Conservation (phyloP, 179 eudicot genomes). For the Silene vulgaris region DNA sequence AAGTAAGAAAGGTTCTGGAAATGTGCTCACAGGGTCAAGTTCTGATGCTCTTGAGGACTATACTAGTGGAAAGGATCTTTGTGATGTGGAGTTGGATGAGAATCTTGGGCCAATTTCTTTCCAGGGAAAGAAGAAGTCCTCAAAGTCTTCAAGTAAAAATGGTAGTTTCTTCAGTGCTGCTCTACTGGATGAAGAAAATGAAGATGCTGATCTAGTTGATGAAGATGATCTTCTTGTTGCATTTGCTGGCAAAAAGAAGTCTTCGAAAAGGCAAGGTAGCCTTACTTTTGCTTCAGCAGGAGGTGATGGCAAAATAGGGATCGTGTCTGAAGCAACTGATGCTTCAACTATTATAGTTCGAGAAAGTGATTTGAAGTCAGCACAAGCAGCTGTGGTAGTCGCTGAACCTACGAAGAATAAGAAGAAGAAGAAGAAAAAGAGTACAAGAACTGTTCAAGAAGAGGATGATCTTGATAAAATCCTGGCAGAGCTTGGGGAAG, state of each 20-base stretch:
- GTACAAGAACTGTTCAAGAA: constrained; percentile 71
- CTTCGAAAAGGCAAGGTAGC: constrained; percentile 32
- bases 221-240: neutral
- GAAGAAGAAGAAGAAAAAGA: constrained; percentile 83
- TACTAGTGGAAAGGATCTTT: neutral
- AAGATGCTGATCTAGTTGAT: constrained; percentile 32
- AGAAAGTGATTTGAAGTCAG: constrained; percentile 27
- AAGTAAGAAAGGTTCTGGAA: constrained; percentile 28
- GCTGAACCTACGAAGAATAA: constrained; percentile 65
- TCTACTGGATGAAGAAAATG: constrained; percentile 46
- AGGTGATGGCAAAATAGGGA: constrained; percentile 12
- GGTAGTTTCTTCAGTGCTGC: constrained; percentile 38
- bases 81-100: neutral
- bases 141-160: constrained; percentile 32
- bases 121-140: constrained; percentile 50
- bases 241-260: too few relatives aligned
- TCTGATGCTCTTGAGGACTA: constrained; percentile 38
- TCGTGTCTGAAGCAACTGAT: constrained; percentile 21
- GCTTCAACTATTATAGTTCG: constrained; percentile 17
- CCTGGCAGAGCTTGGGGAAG: constrained; percentile 59
- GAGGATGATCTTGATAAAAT: constrained; percentile 70
- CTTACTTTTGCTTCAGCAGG: constrained; percentile 29
- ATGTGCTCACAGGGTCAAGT: constrained; percentile 26
- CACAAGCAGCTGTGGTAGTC: constrained; percentile 25
- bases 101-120: constrained; percentile 22